Evolutionary conservation across 1,284 basidiomycete species (phyloP).

Genomic region (Tilletiaria anomala): DNA sequence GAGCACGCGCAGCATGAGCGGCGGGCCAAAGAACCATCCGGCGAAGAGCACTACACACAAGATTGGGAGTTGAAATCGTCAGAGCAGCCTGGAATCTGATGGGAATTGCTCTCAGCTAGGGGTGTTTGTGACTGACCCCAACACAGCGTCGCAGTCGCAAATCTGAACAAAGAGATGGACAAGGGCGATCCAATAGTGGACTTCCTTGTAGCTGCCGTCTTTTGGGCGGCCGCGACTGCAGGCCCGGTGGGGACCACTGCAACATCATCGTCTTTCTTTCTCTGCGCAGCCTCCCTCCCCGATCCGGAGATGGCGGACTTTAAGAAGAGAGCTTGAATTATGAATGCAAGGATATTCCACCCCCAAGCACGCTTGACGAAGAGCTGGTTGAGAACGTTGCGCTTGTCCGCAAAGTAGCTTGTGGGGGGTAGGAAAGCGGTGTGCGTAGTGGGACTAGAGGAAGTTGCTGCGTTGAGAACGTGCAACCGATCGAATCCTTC

Average conservation of each 20-base stretch:
- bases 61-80: too few species aligned
- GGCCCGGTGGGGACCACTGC: neutral
- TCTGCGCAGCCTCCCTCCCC: constrained; percentile 1
- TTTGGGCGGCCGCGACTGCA: neutral
- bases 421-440: constrained; percentile 7
- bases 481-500: constrained; percentile 47
- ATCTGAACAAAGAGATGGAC: neutral
- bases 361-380: constrained; percentile 87
- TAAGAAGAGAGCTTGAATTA: constrained; percentile 3
- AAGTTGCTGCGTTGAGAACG: constrained; percentile 10
- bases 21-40: constrained; percentile 81
- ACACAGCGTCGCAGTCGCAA: constrained; percentile 8
- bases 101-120: too few species aligned
- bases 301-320: neutral
- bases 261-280: constrained; percentile 1
- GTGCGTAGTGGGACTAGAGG: constrained; percentile 2
- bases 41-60: constrained; percentile 41
- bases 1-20: constrained; percentile 60
- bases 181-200: neutral
- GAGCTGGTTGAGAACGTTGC: constrained; percentile 63
- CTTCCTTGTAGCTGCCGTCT: neutral
- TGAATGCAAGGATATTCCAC: constrained; percentile 51
- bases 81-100: too few species aligned
- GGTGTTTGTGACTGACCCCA: constrained; percentile 3
- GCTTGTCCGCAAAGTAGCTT: constrained; percentile 58